Evolutionary conservation across 352 stramenopile species (phyloP).

Genomic region (Globisporangium cylindrosporum): DNA sequence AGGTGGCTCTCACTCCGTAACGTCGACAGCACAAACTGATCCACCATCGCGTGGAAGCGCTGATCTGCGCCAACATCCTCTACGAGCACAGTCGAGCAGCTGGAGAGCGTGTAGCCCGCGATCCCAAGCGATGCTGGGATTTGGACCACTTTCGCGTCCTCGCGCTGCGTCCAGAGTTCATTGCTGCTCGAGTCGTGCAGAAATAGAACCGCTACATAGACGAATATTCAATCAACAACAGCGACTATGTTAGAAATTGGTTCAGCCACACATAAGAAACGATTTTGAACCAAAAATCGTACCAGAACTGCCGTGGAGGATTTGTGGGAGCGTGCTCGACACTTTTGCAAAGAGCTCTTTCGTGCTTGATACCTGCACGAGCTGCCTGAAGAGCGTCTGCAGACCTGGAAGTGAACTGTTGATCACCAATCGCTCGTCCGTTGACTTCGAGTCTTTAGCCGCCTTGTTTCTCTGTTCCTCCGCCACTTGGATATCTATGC

Average conservation of each 20-base stretch:
- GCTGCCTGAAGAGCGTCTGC: slow-evolving; percentile 44
- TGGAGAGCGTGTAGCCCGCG: slow-evolving; percentile 43
- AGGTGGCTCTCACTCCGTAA: slow-evolving; percentile 7
- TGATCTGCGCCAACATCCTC: slow-evolving; percentile 37
- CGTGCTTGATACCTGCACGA: slow-evolving; percentile 30
- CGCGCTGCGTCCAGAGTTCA: slow-evolving; percentile 63
- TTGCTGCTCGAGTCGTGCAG: slow-evolving; percentile 58
- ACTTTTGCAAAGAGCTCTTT: slow-evolving; percentile 48
- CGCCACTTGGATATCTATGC: neutral
- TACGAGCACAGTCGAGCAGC: slow-evolving; percentile 32
- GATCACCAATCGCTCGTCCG: slow-evolving; percentile 3
- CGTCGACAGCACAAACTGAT: slow-evolving; percentile 44
- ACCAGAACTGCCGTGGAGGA: slow-evolving; percentile 41
- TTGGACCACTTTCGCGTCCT: slow-evolving; percentile 42
- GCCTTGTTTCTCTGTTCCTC: neutral
- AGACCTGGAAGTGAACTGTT: slow-evolving; percentile 24
- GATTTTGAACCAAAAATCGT: neutral
- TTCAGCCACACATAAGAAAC: neutral
- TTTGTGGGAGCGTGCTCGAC: slow-evolving; percentile 32
- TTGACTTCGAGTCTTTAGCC: neutral
- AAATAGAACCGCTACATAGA: slow-evolving; percentile 42
- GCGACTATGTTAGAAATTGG: neutral
- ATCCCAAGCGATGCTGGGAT: slow-evolving; percentile 56
- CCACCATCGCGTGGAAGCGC: slow-evolving; percentile 62
- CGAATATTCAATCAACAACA: neutral